Evolutionary conservation across 1,284 basidiomycete species (phyloP).

Genomic region (Leccinum pachyderme): DNA sequence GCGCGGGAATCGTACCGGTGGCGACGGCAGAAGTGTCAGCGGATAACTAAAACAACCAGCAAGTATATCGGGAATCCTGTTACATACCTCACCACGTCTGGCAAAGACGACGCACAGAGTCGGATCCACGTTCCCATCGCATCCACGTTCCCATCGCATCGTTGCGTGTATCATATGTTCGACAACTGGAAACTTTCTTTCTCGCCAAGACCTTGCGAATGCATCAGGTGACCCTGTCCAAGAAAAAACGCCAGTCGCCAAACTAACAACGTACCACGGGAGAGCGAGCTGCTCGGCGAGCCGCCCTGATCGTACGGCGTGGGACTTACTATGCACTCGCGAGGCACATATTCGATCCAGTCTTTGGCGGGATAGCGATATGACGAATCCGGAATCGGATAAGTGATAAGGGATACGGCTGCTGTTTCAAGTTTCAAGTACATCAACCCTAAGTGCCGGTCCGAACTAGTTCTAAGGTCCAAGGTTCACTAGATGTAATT

Average conservation of each 20-base stretch:
- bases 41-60: neutral
- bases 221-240: neutral
- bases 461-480: neutral
- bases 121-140: no score
- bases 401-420: neutral
- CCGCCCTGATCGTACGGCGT: neutral
- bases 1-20: neutral
- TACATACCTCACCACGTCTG: neutral
- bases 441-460: neutral
- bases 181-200: neutral
- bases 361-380: neutral
- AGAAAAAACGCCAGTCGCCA: neutral
- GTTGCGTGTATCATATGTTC: neutral
- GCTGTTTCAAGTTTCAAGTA: neutral
- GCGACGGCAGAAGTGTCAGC: neutral
- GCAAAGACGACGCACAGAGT: neutral
- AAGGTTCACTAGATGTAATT: neutral
- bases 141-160: neutral
- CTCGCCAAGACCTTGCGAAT: neutral
- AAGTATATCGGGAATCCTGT: neutral
- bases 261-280: neutral
- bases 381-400: neutral
- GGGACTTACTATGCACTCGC: conserved; percentile 2
- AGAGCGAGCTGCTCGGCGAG: neutral
- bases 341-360: neutral